Base-by-base conservation (phyloP, 805 yeast genomes). In the Myxozyma melibiosi region DNA sequence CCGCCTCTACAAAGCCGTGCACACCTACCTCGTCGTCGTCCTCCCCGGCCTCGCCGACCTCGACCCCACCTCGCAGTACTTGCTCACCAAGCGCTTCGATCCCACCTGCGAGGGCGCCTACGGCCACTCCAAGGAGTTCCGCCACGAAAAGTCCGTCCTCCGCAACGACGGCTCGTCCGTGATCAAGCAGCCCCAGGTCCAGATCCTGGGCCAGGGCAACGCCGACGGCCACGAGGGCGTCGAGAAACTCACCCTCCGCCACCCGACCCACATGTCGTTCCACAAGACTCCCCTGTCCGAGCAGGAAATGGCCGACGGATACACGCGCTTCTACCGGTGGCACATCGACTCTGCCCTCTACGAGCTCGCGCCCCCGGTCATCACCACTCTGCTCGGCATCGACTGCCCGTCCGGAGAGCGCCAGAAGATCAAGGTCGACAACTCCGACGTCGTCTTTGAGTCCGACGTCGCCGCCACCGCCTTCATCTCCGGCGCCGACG, bases 321-420 rank as follows among this genome's bases (percentile, higher is more conserved):
- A 81, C 71, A 90, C 96, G 1, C 79, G 95, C 66, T 90, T 84
- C 71, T 90, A 89, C 80, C 81, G 96, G 74, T 90, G 96, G 96
- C 96, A 90, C 73, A 88, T 90, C 63, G 96, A 90, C 72, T 85
- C 94, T 35, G 96, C 96, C 3, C 78, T 90, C 39, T 90, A 90
- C 67, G 96, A 82, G 35, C 78, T 89, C 65, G 82, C 91, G 14
- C 96, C 96, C 28, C 96, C 96, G 30, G 81, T 86, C 64, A 87
- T 85, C 35, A 90, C 96, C 13, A 89, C 96, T 1, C 78, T 90
- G 60, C 77, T 90, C 51, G 96, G 96, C 2, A 83, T 90, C 61
- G 80, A 84, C 67, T 92, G 88, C 14, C 96, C 96, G 5, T 73
- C 78, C n/a, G 84, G 81, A 63, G 40, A 46, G 18, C 55, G 60